Evolutionary conservation across 345 rosid genomes (phyloP).

Genomic region (Trapa incisa): DNA sequence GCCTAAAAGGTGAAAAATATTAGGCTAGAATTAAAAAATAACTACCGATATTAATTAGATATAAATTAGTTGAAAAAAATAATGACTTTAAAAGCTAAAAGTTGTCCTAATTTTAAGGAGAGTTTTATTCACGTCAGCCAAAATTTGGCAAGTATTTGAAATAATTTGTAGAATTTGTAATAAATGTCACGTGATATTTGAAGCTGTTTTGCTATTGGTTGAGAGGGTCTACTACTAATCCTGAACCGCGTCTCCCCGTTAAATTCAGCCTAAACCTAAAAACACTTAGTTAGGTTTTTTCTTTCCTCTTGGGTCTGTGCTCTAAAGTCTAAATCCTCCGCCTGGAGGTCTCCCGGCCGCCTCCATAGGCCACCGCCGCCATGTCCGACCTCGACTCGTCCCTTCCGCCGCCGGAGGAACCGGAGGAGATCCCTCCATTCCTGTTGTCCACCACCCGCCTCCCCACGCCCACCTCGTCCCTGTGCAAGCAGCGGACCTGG

Average conservation of each 20-base stretch:
- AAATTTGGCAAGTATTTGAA: too few relatives aligned
- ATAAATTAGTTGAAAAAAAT: too few relatives aligned
- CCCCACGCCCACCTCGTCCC: constrained; percentile 19
- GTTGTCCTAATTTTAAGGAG: too few relatives aligned
- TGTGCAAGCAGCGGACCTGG: constrained; percentile 72
- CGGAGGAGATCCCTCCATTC: neutral
- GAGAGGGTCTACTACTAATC: neutral
- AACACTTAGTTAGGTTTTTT: neutral
- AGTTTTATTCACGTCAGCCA: too few relatives aligned
- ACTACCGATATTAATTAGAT: too few relatives aligned
- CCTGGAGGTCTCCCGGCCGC: constrained; percentile 26
- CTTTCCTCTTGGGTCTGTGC: neutral
- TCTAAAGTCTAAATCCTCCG: constrained; percentile 8
- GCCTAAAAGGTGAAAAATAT: too few relatives aligned
- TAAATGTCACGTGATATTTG: too few relatives aligned
- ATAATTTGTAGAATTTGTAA: too few relatives aligned
- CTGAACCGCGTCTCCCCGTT: neutral
- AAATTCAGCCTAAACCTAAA: neutral
- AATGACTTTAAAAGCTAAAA: too few relatives aligned
- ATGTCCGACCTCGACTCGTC: constrained; percentile 1
- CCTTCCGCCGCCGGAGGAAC: constrained; percentile 2
- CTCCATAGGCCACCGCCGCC: constrained; percentile 20
- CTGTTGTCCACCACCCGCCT: neutral
- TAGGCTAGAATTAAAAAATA: too few relatives aligned
- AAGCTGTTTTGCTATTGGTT: neutral